Percentiles rank a stretch among this genome's conserved stretches.
These are phyloP conservation scores for Tetrahymena thermophila DNA, from an alignment of 73 alveolate genomes.

Conservation along the genomic window DNA sequence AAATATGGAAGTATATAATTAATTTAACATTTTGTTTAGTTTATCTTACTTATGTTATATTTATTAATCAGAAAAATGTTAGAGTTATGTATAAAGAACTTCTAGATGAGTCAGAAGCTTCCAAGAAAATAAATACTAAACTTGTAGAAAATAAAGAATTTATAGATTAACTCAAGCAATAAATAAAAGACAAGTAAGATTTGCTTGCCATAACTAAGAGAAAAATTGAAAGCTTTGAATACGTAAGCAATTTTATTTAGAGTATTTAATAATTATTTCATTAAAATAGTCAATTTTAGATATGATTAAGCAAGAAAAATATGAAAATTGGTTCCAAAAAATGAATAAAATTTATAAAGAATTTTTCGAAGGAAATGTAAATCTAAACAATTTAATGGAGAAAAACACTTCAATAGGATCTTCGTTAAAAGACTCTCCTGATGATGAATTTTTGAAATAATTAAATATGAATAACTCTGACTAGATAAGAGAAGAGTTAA, in stretches of 20 bases:
- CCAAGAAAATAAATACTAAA: conserved; percentile 5
- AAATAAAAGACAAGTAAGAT: background rate
- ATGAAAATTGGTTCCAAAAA: background rate
- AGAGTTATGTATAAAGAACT: conserved; percentile 37
- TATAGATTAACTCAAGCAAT: background rate
- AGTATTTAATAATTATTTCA: background rate
- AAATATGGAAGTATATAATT: conserved; percentile 10
- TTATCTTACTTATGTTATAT: background rate
- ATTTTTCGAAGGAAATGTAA: background rate
- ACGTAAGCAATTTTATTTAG: conserved; percentile 1
- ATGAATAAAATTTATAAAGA: background rate
- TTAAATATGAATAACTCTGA: background rate
- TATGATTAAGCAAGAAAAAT: background rate
- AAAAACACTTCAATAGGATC: conserved; percentile 16
- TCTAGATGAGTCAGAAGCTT: conserved; percentile 36
- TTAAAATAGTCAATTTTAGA: background rate
- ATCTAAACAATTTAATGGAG: conserved; percentile 18
- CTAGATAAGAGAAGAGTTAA: conserved; percentile 22
- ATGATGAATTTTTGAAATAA: background rate
- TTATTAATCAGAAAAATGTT: conserved; percentile 1
- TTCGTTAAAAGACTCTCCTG: background rate
- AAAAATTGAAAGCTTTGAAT: background rate
- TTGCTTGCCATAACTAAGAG: background rate
- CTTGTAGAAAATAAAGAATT: background rate
- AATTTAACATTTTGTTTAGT: background rate